phyloP scores from a whole-genome alignment of 2,329 filamentous ascomycete genomes.

The Epichloe amarillans region DNA sequence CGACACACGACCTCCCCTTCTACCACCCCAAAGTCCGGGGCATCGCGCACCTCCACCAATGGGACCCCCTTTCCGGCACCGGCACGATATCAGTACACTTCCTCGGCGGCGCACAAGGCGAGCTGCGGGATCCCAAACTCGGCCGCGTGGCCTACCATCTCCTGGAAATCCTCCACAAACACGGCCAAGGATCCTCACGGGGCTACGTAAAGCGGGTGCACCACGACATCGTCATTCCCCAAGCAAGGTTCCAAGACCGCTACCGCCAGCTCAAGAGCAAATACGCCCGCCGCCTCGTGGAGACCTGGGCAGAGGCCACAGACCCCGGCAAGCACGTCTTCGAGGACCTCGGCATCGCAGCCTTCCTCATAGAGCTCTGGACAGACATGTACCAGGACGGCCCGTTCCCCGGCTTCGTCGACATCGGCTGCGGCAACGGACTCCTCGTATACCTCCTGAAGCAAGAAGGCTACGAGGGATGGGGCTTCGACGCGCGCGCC shows the following conservation, averaged over 20 bases:
- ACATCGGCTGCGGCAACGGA: slow-evolving; percentile 93
- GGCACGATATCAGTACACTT: slow-evolving; percentile 50
- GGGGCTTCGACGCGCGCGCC: slow-evolving; percentile 80
- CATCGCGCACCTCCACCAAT: slow-evolving; percentile 65
- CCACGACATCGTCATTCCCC: slow-evolving; percentile 65
- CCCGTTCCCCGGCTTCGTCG: slow-evolving; percentile 76
- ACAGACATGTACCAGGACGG: slow-evolving; percentile 54
- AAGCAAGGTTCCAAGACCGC: slow-evolving; percentile 65
- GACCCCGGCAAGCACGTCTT: slow-evolving; percentile 89
- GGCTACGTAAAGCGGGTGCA: slow-evolving; percentile 73
- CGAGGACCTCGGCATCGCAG: slow-evolving; percentile 81
- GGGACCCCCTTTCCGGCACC: slow-evolving; percentile 26
- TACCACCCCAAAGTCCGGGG: slow-evolving; percentile 72
- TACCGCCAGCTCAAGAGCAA: slow-evolving; percentile 68
- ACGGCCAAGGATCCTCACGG: slow-evolving; percentile 48
- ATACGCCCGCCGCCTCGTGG: slow-evolving; percentile 59
- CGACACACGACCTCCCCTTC: slow-evolving; percentile 57
- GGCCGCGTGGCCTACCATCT: slow-evolving; percentile 56
- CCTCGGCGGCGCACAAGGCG: slow-evolving; percentile 30
- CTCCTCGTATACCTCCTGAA: slow-evolving; percentile 73
- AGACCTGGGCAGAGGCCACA: slow-evolving; percentile 74
- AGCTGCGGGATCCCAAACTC: slow-evolving; percentile 32
- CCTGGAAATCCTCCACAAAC: slow-evolving; percentile 56
- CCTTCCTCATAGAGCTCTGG: slow-evolving; percentile 91
- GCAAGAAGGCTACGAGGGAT: slow-evolving; percentile 69